A percentile compares a stretch with the other conserved stretches of the same genome.
Conservation (phyloP, 768 basidiomycete genomes). For the Neoboletus subvelutipes region DNA sequence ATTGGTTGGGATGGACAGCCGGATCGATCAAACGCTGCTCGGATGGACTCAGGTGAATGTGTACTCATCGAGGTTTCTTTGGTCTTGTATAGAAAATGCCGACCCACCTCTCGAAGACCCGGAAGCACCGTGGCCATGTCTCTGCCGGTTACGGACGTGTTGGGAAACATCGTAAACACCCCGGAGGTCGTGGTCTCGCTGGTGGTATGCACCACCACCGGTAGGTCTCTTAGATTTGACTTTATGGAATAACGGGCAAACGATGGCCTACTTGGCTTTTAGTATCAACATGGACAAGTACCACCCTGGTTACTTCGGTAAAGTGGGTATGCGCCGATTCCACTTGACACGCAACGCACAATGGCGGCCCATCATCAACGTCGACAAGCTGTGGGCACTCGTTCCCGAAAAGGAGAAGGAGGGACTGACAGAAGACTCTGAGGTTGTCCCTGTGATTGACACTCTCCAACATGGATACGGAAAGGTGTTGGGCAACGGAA, state of each 20-base stretch:
- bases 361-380: conserved; percentile 97
- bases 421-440: conserved; percentile 67
- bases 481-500: conserved; percentile 94
- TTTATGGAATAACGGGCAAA: background rate
- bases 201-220: conserved; percentile 99
- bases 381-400: conserved; percentile 95
- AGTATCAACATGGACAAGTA: conserved; percentile 98
- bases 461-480: conserved; percentile 80
- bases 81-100: conserved; percentile 67
- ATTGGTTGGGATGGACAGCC: conserved; percentile 37
- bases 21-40: conserved; percentile 48
- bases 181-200: conserved; percentile 99
- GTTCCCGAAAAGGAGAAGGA: conserved; percentile 84
- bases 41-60: conserved; percentile 33
- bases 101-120: conserved; percentile 93
- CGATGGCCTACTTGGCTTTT: conserved; percentile 1
- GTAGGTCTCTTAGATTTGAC: conserved; percentile 44
- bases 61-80: conserved; percentile 19
- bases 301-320: conserved; percentile 99
- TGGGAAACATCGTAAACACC: conserved; percentile 99
- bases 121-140: conserved; percentile 99
- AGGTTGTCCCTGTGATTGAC: conserved; percentile 95
- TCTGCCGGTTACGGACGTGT: conserved; percentile 99
- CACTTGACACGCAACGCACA: conserved; percentile 87
- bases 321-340: conserved; percentile 99